These are phyloP conservation scores for Leishmania guyanensis DNA, from an alignment of 208 protist species.

Conservation along the genomic window DNA sequence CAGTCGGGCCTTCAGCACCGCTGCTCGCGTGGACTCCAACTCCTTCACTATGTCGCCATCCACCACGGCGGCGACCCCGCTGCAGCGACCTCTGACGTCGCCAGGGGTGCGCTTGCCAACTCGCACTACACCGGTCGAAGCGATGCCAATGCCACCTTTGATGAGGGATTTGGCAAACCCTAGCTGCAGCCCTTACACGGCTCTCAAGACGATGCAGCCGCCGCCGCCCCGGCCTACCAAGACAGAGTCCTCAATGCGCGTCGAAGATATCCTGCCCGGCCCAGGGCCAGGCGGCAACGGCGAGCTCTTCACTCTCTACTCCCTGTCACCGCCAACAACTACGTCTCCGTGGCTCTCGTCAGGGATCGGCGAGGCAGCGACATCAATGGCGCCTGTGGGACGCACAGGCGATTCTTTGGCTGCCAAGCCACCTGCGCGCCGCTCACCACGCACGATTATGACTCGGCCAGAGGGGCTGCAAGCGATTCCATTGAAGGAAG, in stretches of 20 bases:
- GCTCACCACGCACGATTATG: slow-evolving; percentile 2
- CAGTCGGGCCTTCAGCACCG: slow-evolving; percentile 36
- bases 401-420: slow-evolving; percentile 3
- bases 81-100: slow-evolving; percentile 24
- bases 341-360: slow-evolving; percentile 23
- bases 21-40: slow-evolving; percentile 21
- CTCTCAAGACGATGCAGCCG: slow-evolving; percentile 6
- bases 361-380: slow-evolving; percentile 11
- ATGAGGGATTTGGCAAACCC: background rate
- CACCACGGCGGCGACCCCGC: slow-evolving; percentile 21
- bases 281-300: background rate
- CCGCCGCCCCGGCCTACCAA: slow-evolving; percentile 16
- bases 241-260: background rate
- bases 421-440: slow-evolving; percentile 4
- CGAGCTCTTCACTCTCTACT: slow-evolving; percentile 22
- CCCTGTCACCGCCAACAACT: background rate
- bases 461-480: slow-evolving; percentile 9
- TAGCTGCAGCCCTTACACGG: background rate
- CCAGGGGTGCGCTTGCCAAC: slow-evolving; percentile 14
- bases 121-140: slow-evolving; percentile 15
- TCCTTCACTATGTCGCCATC: slow-evolving; percentile 29
- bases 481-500: slow-evolving; percentile 25
- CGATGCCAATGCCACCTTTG: slow-evolving; percentile 18
- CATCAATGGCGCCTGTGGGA: slow-evolving; percentile 7
- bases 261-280: slow-evolving; percentile 7